Conservation (phyloP, 2,329 filamentous ascomycete species). For the Diaporthe sp. region DNA sequence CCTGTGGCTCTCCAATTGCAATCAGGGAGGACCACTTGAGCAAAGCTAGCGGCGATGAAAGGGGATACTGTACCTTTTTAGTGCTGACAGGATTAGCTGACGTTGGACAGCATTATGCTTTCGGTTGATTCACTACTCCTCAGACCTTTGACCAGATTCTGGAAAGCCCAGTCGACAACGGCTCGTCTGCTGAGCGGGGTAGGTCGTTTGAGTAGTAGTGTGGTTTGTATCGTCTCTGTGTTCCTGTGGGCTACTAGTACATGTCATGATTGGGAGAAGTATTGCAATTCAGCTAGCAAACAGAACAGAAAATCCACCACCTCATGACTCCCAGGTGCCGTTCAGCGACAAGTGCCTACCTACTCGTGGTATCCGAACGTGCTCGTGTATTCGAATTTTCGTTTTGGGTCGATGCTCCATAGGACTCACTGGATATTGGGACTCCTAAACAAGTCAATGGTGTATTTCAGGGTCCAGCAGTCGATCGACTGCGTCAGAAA, state of each 20-base stretch:
- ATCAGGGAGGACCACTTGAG: background rate
- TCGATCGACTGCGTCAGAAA: too few species aligned
- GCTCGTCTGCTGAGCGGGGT: background rate
- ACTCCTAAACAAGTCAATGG: too few species aligned
- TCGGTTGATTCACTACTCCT: background rate
- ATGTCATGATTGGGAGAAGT: background rate
- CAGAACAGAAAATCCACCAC: background rate
- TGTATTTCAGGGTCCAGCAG: too few species aligned
- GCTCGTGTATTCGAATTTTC: too few species aligned
- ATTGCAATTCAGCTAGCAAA: background rate
- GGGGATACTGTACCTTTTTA: background rate
- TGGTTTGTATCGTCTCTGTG: background rate
- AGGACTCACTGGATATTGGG: too few species aligned
- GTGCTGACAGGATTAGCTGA: conserved; percentile 8
- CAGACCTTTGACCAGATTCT: background rate
- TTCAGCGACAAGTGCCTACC: too few species aligned
- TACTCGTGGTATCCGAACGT: too few species aligned
- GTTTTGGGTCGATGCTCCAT: rapidly evolving
- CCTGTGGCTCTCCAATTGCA: background rate
- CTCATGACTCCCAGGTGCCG: too few species aligned
- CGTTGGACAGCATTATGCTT: background rate
- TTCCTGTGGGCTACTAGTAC: background rate
- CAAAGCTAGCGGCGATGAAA: background rate
- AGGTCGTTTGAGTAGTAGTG: too few species aligned
- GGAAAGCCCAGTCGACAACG: too few species aligned